Base-by-base conservation (phyloP, 371 early-diverging fungal species). In the Caulochytrium protostelioides region DNA sequence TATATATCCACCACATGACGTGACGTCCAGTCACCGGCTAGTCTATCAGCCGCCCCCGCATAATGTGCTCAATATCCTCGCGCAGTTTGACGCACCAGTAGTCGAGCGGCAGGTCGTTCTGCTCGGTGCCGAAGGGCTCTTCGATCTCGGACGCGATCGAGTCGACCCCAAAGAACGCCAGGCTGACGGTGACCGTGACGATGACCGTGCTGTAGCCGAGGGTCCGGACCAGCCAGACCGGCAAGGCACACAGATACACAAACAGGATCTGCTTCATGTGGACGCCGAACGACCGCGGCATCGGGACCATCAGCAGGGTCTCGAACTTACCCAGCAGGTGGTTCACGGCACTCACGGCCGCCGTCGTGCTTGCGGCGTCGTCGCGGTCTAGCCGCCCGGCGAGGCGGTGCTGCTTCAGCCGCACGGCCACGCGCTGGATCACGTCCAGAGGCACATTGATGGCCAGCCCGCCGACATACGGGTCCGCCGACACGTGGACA, bases 71-170 rank as follows among this genome's bases (percentile, higher is more conserved):
- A 7, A 49, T 20, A 36, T 44, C 50, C 3, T 42, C 52, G 8
- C 33, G 34, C 13, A 52, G 38, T 27, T 44, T 44, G 9, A 21
- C 5, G 28, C 42, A 42, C 27, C 47, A 52, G 37, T 52, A 47
- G 35, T 52, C 52, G 16, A 52, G 32, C 32, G 52, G 52, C n/a
- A 52, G 39, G 21, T 47, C 52, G 26, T 47, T 44, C 39, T 46
- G 24, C 15, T 49, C 54, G 2, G 32, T 41, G 10, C 54, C 54
- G 39, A 49, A 53, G 2, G 54, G 54, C 6, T 44, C 49, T 6
- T 39, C 32, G 17, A 49, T 49, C 32, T 48, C 54, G 1, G 38
- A 43, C 18, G 54, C 52, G 5, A 53, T 48, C 9, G 54, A 49
- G 29, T 53, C 54, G 1, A 34, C 43, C 1, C 54, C 54, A 28